A percentile compares a stretch with the other conserved stretches of the same genome.
phyloP scores from a whole-genome alignment of 805 yeast species.

The Zygotorulaspora sp. region DNA sequence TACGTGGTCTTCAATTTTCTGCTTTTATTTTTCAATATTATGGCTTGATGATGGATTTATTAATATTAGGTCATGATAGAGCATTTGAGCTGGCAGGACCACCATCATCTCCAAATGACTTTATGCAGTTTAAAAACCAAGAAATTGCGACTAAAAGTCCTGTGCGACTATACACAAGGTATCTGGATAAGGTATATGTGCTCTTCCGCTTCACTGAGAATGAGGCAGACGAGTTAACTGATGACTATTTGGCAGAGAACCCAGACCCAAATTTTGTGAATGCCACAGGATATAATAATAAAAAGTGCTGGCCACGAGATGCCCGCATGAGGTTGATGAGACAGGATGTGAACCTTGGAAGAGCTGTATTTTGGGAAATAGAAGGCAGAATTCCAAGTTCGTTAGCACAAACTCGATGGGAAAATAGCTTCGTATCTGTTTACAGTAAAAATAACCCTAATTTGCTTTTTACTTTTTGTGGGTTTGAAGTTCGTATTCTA shows the following conservation, averaged over 20 bases:
- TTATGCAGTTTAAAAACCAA: constrained; percentile 60
- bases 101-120: constrained; percentile 65
- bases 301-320: constrained; percentile 93
- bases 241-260: constrained; percentile 72
- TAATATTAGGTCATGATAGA: constrained; percentile 78
- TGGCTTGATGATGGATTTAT: constrained; percentile 77
- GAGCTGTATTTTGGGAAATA: constrained; percentile 90
- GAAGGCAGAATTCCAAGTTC: constrained; percentile 74
- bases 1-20: constrained; percentile 86
- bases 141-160: constrained; percentile 67
- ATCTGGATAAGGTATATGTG: constrained; percentile 75
- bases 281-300: constrained; percentile 79
- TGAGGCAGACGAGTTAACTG: constrained; percentile 70
- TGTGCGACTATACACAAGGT: constrained; percentile 73
- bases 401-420: constrained; percentile 71
- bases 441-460: constrained; percentile 90
- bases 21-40: constrained; percentile 87
- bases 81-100: constrained; percentile 87
- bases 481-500: constrained; percentile 85
- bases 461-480: constrained; percentile 83
- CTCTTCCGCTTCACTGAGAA: constrained; percentile 69
- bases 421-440: constrained; percentile 75
- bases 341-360: constrained; percentile 85
- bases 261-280: constrained; percentile 92
- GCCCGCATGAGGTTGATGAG: constrained; percentile 85